Evolutionary conservation across 2,329 filamentous ascomycete species (phyloP), one percentile per base, ranked within the genome.

Genomic region (Blumeriella jaapii): DNA sequence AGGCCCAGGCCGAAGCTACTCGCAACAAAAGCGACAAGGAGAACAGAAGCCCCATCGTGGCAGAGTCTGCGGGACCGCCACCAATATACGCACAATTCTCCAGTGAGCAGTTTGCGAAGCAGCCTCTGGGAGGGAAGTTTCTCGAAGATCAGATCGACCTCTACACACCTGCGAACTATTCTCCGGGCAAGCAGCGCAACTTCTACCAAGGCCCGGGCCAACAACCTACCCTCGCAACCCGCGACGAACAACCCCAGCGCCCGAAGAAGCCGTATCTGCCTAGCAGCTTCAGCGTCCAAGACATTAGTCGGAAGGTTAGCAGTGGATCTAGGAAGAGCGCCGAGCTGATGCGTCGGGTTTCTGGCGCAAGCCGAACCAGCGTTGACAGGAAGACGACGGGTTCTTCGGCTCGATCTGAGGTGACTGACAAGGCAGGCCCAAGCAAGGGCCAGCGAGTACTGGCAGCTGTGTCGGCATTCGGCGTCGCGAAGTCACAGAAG

Each of bases 21-120:
- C 64, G 62, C 24, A 57, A 61, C 25, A 59, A 58, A 17, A 78
- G 72, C 50, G 78, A 89, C 56, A 93, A 93, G 59, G 86, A 94
- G 59, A 94, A 94, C 55, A 70, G 68, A 35, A 78, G 71, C 19
- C 83, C 82, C 3, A 62, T 66, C 1, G 60, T 63, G 39, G 64
- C 63, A 3, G 55, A 62, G 9, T 51, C 58, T 6, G 55, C 57
- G 11, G 59, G 62, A 7, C 65, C 71, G 12, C 75, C 81, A 2
- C 85, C 87, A 15, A 86, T 89, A 37, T 94, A 83, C 66, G 74
- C 82, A 10, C 79, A 91, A 51, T 91, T 89, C 54, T 61, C 63
- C 29, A 65, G 57, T 42, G 56, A 56, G 49, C 40, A 55, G 46
- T 47, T 56, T 26, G 33, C 50, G 5, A 50, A 49, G 29, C 49